Conservation (phyloP, 345 rosid genomes). For the Microcos paniculata region DNA sequence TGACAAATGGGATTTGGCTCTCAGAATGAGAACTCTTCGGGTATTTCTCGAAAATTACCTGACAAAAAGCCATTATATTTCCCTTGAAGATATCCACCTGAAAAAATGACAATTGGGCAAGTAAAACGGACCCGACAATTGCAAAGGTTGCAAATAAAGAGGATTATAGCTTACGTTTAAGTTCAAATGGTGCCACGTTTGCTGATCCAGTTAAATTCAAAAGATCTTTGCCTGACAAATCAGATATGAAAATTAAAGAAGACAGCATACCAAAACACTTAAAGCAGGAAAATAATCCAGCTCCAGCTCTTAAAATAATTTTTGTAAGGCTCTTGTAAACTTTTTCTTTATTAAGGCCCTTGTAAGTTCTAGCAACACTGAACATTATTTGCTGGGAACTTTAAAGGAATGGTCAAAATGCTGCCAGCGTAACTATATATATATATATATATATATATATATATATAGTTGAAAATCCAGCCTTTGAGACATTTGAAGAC, state of each 20-base stretch:
- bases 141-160: background rate
- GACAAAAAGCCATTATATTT: slow-evolving; percentile 22
- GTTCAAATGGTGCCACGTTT: slow-evolving; percentile 20
- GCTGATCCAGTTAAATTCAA: slow-evolving; percentile 13
- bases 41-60: slow-evolving; percentile 24
- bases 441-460: no score
- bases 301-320: background rate
- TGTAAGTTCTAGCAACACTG: background rate
- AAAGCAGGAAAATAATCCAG: background rate
- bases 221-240: slow-evolving; percentile 27
- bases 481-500: background rate
- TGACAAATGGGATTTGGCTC: background rate
- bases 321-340: background rate
- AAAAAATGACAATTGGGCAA: background rate
- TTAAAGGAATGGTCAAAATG: background rate
- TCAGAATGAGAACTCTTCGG: slow-evolving; percentile 29
- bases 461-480: background rate
- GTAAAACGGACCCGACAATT: background rate
- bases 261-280: background rate
- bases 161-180: slow-evolving; percentile 21
- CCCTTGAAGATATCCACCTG: slow-evolving; percentile 28
- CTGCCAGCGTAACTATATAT: background rate
- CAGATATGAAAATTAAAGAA: background rate
- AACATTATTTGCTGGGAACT: background rate
- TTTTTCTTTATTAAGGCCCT: background rate